A percentile compares a stretch with the other conserved stretches of the same genome.
phyloP scores from a whole-genome alignment of 768 basidiomycete species.

The Leccinum truebloodii region DNA sequence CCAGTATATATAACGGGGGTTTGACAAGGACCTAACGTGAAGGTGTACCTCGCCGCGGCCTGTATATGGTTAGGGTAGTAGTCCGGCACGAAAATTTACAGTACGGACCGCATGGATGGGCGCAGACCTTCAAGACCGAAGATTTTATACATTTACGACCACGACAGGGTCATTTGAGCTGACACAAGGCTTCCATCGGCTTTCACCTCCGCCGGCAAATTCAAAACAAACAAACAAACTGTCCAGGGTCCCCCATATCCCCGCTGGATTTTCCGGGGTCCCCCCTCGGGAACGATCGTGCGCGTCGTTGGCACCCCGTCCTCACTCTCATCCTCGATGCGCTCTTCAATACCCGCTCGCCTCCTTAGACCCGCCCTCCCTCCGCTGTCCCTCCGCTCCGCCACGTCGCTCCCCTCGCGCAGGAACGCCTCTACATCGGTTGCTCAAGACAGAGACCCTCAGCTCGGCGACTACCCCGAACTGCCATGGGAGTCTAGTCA shows the following conservation, averaged over 20 bases:
- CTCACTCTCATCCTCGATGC: constrained; percentile 21
- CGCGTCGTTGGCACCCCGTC: background rate
- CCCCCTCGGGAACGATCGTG: constrained; percentile 2
- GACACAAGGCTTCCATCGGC: constrained; percentile 11
- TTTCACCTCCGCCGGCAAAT: constrained; percentile 14
- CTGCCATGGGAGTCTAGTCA: constrained; percentile 70
- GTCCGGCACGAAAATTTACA: constrained; percentile 24
- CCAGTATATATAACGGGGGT: constrained; percentile 22
- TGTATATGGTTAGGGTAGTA: constrained; percentile 18
- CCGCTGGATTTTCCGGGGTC: constrained; percentile 23
- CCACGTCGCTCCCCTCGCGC: background rate
- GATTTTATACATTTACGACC: constrained; percentile 17
- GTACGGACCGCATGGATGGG: constrained; percentile 18
- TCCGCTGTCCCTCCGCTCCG: background rate
- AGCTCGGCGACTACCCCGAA: constrained; percentile 71
- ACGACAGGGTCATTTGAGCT: constrained; percentile 20
- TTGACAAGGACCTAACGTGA: constrained; percentile 9
- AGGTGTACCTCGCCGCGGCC: background rate
- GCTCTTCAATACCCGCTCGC: constrained; percentile 9
- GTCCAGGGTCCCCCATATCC: constrained; percentile 21
- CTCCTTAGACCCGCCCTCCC: constrained; percentile 16
- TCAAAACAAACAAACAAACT: constrained; percentile 12
- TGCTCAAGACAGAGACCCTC: constrained; percentile 54
- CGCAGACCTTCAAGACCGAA: constrained; percentile 17
- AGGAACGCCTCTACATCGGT: constrained; percentile 22